Conservation (phyloP, 208 protist species). For the Wallacemonas sp. region DNA sequence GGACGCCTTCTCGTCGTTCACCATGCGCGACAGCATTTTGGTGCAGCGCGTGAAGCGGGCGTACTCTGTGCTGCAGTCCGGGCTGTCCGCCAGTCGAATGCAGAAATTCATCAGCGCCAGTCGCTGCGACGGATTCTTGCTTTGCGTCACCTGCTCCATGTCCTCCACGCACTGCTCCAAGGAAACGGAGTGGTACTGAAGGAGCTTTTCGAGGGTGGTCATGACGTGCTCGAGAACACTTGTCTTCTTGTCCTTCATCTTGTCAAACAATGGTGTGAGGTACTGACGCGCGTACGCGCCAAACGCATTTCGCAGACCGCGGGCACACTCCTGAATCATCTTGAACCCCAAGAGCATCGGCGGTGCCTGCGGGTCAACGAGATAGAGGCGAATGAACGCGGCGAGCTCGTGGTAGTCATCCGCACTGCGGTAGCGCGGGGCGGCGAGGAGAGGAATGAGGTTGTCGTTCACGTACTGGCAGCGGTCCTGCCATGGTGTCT, state of each 20-base stretch:
- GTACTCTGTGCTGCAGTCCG: constrained; percentile 48
- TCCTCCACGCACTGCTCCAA: constrained; percentile 88
- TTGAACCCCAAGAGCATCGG: constrained; percentile 85
- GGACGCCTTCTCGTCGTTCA: constrained; percentile 84
- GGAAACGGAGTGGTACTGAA: constrained; percentile 76
- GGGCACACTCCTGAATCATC: constrained; percentile 81
- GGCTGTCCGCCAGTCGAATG: constrained; percentile 52
- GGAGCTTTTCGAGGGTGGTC: constrained; percentile 71
- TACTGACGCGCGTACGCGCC: constrained; percentile 48
- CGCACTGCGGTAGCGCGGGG: constrained; percentile 60
- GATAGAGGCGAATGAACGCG: constrained; percentile 64
- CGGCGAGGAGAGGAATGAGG: constrained; percentile 62
- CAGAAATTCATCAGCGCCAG: constrained; percentile 66
- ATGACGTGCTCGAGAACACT: constrained; percentile 82
- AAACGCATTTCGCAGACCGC: constrained; percentile 61
- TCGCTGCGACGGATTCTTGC: constrained; percentile 83
- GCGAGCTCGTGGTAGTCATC: constrained; percentile 89
- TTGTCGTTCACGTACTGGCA: constrained; percentile 65
- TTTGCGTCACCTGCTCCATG: constrained; percentile 67
- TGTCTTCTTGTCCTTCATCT: constrained; percentile 92
- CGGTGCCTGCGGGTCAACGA: constrained; percentile 83
- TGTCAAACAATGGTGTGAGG: constrained; percentile 75
- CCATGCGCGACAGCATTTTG: constrained; percentile 59
- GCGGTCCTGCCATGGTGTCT: constrained; percentile 73
- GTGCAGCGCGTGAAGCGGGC: constrained; percentile 38